Percentiles rank a stretch among this genome's conserved stretches.
Evolutionary conservation across 2,329 filamentous ascomycete species (phyloP).

Genomic region (Trichoderma lentiforme): DNA sequence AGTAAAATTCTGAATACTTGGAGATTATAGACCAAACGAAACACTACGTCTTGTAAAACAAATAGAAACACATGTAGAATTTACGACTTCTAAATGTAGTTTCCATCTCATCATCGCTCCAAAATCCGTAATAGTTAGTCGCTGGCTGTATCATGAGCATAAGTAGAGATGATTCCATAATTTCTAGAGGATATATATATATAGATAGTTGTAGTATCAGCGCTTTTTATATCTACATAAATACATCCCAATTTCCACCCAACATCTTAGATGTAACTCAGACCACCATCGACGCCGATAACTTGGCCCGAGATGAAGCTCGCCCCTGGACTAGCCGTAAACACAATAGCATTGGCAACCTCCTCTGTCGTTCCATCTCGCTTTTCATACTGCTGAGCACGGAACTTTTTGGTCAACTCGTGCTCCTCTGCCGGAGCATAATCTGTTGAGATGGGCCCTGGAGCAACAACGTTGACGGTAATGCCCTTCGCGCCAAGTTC

Average conservation of each 20-base stretch:
- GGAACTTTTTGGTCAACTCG: conserved; percentile 41
- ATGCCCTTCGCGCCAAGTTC: conserved; percentile 52
- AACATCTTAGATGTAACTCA: background rate
- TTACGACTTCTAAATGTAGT: background rate
- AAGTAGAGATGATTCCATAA: background rate
- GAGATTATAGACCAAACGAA: rapidly evolving
- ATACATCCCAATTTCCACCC: rapidly evolving
- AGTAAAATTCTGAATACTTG: background rate
- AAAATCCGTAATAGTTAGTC: background rate
- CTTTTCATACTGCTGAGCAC: conserved; percentile 20
- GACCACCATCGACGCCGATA: conserved; percentile 22
- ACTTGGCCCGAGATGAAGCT: conserved; percentile 23
- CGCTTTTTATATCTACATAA: background rate
- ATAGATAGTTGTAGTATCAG: background rate
- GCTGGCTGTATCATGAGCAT: background rate
- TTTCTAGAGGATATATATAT: background rate
- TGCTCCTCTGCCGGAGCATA: conserved; percentile 44
- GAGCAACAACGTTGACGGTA: conserved; percentile 41
- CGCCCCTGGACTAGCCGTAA: conserved; percentile 21
- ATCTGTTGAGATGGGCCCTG: conserved; percentile 51
- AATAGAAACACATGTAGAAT: background rate
- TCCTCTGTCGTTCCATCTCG: conserved; percentile 22
- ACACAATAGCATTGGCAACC: conserved; percentile 22
- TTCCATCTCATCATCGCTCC: background rate
- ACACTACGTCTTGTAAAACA: background rate